Conservation (phyloP, 768 basidiomycete genomes). For the Tylopilus subfusipes region DNA sequence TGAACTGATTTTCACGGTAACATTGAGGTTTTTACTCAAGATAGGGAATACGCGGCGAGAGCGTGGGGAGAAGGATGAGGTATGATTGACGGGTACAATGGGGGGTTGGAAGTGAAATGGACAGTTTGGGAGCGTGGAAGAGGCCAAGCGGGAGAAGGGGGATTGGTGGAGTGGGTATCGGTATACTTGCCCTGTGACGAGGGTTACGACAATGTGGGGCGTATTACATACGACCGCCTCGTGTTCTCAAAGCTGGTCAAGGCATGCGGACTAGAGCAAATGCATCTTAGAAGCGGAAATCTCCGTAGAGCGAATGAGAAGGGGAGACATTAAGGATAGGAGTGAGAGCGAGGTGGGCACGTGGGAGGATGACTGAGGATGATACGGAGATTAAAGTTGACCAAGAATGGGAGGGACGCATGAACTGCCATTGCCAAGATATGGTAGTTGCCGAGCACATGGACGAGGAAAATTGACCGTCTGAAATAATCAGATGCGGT, state of each 20-base stretch:
- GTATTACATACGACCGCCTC: too few relatives aligned
- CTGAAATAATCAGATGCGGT: too few relatives aligned
- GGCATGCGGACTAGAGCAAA: too few relatives aligned
- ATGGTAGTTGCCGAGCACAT: too few relatives aligned
- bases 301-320: neutral
- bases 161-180: constrained; percentile 76
- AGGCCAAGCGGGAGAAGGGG: constrained; percentile 67
- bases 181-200: constrained; percentile 56
- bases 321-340: neutral
- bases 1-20: constrained; percentile 48
- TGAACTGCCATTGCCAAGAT: too few relatives aligned
- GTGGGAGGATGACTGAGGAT: constrained; percentile 2
- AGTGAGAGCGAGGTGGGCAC: too few relatives aligned
- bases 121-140: constrained; percentile 52
- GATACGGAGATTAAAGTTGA: neutral
- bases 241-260: too few relatives aligned
- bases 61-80: constrained; percentile 64
- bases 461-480: too few relatives aligned
- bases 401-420: too few relatives aligned
- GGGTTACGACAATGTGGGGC: too few relatives aligned
- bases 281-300: neutral
- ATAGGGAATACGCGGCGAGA: constrained; percentile 65
- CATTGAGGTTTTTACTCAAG: constrained; percentile 42
- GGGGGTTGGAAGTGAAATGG: constrained; percentile 50
- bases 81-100: constrained; percentile 44